phyloP scores from a whole-genome alignment of 768 basidiomycete genomes.

The Termitomyces heimii region DNA sequence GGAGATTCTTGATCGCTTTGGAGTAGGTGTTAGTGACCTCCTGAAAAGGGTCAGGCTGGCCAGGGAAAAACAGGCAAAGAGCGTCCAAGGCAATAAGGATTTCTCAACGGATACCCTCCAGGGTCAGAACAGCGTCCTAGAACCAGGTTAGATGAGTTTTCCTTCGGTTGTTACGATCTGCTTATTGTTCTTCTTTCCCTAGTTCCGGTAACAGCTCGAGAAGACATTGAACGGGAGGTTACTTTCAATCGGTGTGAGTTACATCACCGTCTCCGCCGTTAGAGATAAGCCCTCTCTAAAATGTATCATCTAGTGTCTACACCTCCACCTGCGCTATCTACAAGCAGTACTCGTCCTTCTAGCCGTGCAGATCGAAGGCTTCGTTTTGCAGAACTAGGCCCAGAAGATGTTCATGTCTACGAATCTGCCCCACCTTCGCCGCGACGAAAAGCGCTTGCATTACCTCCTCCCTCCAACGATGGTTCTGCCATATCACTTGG shows the following conservation, averaged over 20 bases:
- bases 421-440: slow-evolving; percentile 79
- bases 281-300: slow-evolving; percentile 1
- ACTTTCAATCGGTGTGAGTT: slow-evolving; percentile 10
- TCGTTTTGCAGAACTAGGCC: slow-evolving; percentile 71
- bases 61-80: slow-evolving; percentile 27
- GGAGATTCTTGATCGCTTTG: slow-evolving; percentile 70
- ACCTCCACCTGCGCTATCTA: slow-evolving; percentile 42
- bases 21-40: slow-evolving; percentile 56
- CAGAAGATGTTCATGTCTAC: slow-evolving; percentile 76
- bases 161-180: background rate
- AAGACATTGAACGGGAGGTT: slow-evolving; percentile 2
- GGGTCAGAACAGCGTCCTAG: slow-evolving; percentile 1
- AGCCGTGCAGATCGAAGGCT: slow-evolving; percentile 52
- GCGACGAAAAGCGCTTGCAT: slow-evolving; percentile 49
- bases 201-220: slow-evolving; percentile 14
- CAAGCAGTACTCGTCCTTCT: slow-evolving; percentile 52
- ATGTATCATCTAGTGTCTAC: slow-evolving; percentile 19
- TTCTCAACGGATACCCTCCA: background rate
- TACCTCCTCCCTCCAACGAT: slow-evolving; percentile 44
- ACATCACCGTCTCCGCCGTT: background rate
- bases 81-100: background rate
- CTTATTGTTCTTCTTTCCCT: background rate
- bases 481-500: slow-evolving; percentile 36
- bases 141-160: slow-evolving; percentile 13
- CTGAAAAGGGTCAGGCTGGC: slow-evolving; percentile 49